Evolutionary conservation across 1,284 basidiomycete species (phyloP), one percentile per base, ranked within the genome.

Genomic region (Moniliophthora roreri): DNA sequence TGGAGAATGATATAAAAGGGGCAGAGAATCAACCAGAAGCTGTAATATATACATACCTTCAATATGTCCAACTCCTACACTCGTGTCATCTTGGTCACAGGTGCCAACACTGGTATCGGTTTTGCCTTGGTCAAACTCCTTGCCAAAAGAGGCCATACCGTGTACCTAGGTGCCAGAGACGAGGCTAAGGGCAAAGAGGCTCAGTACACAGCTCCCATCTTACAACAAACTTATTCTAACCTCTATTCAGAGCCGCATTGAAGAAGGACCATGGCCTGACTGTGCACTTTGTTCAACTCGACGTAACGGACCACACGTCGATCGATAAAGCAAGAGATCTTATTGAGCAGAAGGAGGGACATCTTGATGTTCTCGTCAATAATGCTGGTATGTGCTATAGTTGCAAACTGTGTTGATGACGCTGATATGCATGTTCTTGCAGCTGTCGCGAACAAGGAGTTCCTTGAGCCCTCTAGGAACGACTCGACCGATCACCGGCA

Each of bases 321-420:
- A 64, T 77, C 39, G 51, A 62, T 36, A 61, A 69, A 40, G 70
- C 74, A 15, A 66, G 65, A 45, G 63, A 65, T 1, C 45, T 60
- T 23, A 73, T 78, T 39, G 66, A 74, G 54, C 66, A 71, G 18
- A 69, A 62, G 0, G 72, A 76, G 52, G 77, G 77, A 1, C 67
- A 63, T 8, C 62, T 80, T 34, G 74, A 80, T 58, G 71, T 77
- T 9, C 65, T 80, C 23, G 73, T 80, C 35, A 78, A 79, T 62
- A 79, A 80, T 53, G 78, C 78, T 15, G 77, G 76, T 69, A 52
- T 1, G n/a, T n/a, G 28, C 28, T 32, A 32, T 32, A 11, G 28
- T 32, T 32, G n/a, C n/a, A n/a, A n/a, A n/a, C n/a, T n/a, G n/a
- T 32, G 28, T 32, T 32, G 28, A 32, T 32, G 28, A 6, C 28